Base-by-base conservation (phyloP, 2,329 filamentous ascomycete genomes). In the Ascochyta lentis region DNA sequence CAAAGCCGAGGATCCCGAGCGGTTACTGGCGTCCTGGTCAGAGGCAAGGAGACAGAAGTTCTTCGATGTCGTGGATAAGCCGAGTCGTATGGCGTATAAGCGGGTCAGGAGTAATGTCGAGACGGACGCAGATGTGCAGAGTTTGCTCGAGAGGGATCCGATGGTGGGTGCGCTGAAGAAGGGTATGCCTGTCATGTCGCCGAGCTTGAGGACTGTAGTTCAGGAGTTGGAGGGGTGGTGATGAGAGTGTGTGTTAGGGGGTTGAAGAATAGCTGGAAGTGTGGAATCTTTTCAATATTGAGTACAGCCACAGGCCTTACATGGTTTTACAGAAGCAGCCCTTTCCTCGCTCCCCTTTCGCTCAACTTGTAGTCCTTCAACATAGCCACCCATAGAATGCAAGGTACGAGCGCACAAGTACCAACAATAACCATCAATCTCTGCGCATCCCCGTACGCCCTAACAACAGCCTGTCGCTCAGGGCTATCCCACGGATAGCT, bases 401-500 rank as follows among this genome's bases (percentile, higher is more conserved):
- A 64, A 2, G 63, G 56, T 8, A 68, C 59, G 49, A 72, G 65
- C 24, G 69, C 62, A 27, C 59, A 61, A 27, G 64, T 67, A 4
- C 66, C 70, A 6, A 69, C 63, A 56, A 71, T 66, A 1, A 69
- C 47, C 69, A 75, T 74, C 29, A 63, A 45, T 39, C 58, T 65
- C 55, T 76, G 74, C 6, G 66, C 63, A 49, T 67, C 63, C 9
- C 57, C 61, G 38, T 75, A 77, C 2, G 73, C 70, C n/a, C 53
- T 45, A 7, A 70, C 55, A 44, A 75, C 68, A 7, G 71, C 75
- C 4, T 75, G 65, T 6, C 86, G 71, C 23, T 78, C 80, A 0
- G 78, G 72, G 2, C 72, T 79, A 1, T 83, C 84, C 31, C 77
- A 63, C 0, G 75, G 71, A 60, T 84, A 86, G 4, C 66, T 69